Evolutionary conservation across 345 rosid genomes (phyloP).

Genomic region (Streptanthus diversifolius): DNA sequence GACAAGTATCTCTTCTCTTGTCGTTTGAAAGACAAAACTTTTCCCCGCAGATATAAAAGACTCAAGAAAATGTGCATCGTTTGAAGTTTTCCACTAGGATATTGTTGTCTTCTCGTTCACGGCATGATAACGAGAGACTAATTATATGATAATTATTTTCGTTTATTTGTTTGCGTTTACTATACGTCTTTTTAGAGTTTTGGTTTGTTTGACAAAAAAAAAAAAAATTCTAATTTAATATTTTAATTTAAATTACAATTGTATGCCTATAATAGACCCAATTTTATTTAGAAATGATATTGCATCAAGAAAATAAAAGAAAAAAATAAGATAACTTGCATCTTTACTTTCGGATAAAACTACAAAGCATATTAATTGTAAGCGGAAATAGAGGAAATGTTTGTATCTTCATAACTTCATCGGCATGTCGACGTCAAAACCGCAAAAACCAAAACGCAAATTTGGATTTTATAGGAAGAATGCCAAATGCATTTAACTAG

Average conservation of each 20-base stretch:
- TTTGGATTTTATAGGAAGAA: not conserved
- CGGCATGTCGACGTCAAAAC: not conserved
- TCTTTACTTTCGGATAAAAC: not conserved
- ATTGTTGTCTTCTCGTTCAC: not conserved
- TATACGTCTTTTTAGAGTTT: not conserved
- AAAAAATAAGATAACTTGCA: not conserved
- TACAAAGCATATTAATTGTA: not conserved
- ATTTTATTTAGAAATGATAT: not conserved
- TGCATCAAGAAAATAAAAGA: not conserved
- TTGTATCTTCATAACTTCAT: not conserved
- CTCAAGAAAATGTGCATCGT: not conserved
- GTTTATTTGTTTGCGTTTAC: not conserved
- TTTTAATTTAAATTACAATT: not conserved
- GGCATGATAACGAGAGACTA: not conserved
- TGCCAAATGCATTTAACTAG: not conserved
- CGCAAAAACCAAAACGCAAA: not conserved
- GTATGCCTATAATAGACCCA: not conserved
- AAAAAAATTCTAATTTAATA: not conserved
- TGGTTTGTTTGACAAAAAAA: not conserved
- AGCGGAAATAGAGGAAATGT: not conserved
- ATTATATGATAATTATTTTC: not conserved
- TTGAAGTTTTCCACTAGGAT: not conserved
- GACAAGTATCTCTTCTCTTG: constrained; percentile 9
- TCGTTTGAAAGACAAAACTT: not conserved
- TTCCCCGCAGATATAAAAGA: not conserved